A percentile compares a stretch with the other conserved stretches of the same genome.
phyloP scores from a whole-genome alignment of 257 asterid species.

The Apocynum venetum region DNA sequence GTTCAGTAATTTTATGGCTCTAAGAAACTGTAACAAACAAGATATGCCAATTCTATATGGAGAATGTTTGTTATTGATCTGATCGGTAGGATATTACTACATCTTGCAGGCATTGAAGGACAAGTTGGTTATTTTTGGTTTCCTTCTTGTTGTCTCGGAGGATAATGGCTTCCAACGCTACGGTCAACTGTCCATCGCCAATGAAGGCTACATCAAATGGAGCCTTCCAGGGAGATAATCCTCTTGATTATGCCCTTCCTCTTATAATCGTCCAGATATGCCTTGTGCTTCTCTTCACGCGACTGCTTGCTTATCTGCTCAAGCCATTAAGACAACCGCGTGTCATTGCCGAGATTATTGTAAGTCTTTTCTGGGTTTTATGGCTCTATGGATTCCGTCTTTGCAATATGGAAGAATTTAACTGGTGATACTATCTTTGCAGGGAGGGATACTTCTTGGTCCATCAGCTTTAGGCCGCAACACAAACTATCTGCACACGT shows the following conservation, averaged over 20 bases:
- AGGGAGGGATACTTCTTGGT: constrained; percentile 33
- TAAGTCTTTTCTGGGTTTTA: constrained; percentile 14
- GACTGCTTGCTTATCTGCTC: constrained; percentile 34
- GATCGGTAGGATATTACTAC: neutral
- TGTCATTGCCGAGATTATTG: constrained; percentile 49
- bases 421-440: neutral
- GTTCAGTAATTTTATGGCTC: neutral
- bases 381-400: neutral
- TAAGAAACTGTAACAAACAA: neutral
- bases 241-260: constrained; percentile 45
- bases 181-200: constrained; percentile 32
- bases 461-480: constrained; percentile 32
- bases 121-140: neutral
- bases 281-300: constrained; percentile 36
- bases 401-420: neutral
- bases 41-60: neutral
- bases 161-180: constrained; percentile 2
- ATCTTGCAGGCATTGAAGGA: neutral
- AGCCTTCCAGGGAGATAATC: constrained; percentile 42
- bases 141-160: neutral
- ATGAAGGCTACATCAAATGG: constrained; percentile 52
- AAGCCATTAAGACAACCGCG: constrained; percentile 49
- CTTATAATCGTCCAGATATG: constrained; percentile 35
- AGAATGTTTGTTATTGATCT: neutral
- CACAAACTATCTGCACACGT: constrained; percentile 9